Conservation (phyloP, 257 asterid species). For the Avicennia marina region DNA sequence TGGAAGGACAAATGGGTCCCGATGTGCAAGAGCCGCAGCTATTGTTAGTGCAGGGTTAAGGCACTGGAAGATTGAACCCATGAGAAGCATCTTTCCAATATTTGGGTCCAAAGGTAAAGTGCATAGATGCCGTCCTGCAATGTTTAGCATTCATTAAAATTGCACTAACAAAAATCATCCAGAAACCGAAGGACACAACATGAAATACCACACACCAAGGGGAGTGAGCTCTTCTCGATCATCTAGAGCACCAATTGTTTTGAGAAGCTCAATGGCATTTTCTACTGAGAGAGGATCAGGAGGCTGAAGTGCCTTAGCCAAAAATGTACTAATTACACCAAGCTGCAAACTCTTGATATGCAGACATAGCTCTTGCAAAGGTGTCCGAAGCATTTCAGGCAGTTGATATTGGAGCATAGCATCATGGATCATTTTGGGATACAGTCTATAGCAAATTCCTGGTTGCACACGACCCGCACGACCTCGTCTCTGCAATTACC, state of each 20-base stretch:
- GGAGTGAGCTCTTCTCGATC: constrained; percentile 90
- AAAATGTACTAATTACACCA: constrained; percentile 63
- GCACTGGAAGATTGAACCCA: constrained; percentile 95
- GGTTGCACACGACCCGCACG: constrained; percentile 99
- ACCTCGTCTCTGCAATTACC: constrained; percentile 79
- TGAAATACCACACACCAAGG: constrained; percentile 56
- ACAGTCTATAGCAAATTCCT: constrained; percentile 88
- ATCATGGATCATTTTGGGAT: constrained; percentile 75
- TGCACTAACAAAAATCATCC: background rate
- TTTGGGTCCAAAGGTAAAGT: constrained; percentile 94
- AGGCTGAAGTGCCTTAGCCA: constrained; percentile 92
- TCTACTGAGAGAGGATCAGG: constrained; percentile 87
- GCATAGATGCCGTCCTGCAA: constrained; percentile 81
- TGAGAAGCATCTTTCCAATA: constrained; percentile 98
- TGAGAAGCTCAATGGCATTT: constrained; percentile 92
- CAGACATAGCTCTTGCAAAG: constrained; percentile 94
- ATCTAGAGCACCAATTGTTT: constrained; percentile 90
- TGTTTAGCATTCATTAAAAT: constrained; percentile 2
- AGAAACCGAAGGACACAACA: constrained; percentile 5
- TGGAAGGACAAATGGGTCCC: constrained; percentile 95
- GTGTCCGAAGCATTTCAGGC: constrained; percentile 98
- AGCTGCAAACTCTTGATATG: constrained; percentile 88
- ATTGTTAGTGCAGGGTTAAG: constrained; percentile 88
- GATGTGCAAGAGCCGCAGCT: constrained; percentile 94
- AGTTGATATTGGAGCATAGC: constrained; percentile 88